Base-by-base conservation (phyloP, 345 rosid genomes). In the Iberis pinnata region DNA sequence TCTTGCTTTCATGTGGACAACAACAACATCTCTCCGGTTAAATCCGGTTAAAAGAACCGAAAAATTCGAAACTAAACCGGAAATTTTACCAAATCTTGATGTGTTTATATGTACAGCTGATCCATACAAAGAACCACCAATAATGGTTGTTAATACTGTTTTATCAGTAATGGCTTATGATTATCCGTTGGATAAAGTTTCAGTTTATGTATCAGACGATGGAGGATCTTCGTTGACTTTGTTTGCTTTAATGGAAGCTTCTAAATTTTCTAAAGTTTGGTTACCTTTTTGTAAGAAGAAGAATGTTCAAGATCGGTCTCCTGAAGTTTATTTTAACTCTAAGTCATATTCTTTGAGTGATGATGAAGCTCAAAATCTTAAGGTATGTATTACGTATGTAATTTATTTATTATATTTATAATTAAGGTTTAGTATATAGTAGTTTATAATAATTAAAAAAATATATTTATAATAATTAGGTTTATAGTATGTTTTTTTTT, bases 41-140 rank as follows among this genome's bases (percentile, higher is more conserved):
- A 49, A 44, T 35, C 87, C 81, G 3, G 43, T 74, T 43, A 55
- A 38, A 80, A 86, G 25, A 65, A 56, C 66, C 87, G 85, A 76
- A 43, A 69, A 64, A 50, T 76, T 75, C 1, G 29, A 64, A 25
- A 55, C 58, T 29, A 37, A 58, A n/a, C 53, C 61, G 7, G 78
- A 78, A 49, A 5, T 75, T 0, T 74, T 65, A 13, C 95, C 93
- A 0, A 74, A 52, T 9, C 6, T 89, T 27, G 97, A 89, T 26
- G 74, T 89, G 64, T 81, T 86, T 48, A 59, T 89, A 37, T 89
- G 95, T 81, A 86, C 97, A 9, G 93, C 97, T 22, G 95, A 86
- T 68, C 97, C 97, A 0, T 76, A 68, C 71, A 89, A 80, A 67
- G 97, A 89, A 65, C 97, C 95, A 7, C 97, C 97, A 0, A 50